Conservation (phyloP, 805 yeast species). For the Lipomyces spencermartinsiae region DNA sequence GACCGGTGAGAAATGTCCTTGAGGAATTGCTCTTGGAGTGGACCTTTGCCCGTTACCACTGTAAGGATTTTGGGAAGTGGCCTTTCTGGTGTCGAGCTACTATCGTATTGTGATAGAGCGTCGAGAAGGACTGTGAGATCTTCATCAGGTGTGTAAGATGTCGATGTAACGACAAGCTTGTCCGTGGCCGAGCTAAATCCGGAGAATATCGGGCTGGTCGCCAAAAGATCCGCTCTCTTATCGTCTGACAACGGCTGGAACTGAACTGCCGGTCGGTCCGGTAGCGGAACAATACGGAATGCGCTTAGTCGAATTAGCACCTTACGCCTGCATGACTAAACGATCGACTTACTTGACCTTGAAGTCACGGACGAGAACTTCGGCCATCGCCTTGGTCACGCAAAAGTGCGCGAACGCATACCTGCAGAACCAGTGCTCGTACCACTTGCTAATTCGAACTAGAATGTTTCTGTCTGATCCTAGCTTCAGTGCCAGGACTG, state of each 20-base stretch:
- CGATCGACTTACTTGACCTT: conserved; percentile 49
- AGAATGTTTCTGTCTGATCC: conserved; percentile 58
- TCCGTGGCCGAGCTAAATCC: conserved; percentile 52
- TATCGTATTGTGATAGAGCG: conserved; percentile 69
- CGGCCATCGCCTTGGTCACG: conserved; percentile 78
- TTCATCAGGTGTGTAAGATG: conserved; percentile 96
- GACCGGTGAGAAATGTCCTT: conserved; percentile 54
- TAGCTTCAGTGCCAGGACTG: conserved; percentile 74
- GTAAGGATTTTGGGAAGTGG: conserved; percentile 53
- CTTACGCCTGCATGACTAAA: neutral
- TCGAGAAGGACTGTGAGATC: conserved; percentile 74
- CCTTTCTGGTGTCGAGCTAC: conserved; percentile 23
- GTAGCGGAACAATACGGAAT: conserved; percentile 65
- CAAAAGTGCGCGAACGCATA: conserved; percentile 73
- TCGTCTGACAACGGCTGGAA: conserved; percentile 59
- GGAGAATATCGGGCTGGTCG: conserved; percentile 45
- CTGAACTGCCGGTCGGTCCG: conserved; percentile 82
- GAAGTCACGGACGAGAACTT: conserved; percentile 63
- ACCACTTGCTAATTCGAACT: conserved; percentile 62
- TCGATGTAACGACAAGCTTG: conserved; percentile 79
- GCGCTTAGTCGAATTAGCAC: conserved; percentile 27
- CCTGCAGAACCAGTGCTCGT: conserved; percentile 68
- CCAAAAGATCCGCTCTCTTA: conserved; percentile 46
- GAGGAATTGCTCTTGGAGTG: conserved; percentile 63
- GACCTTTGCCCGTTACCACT: conserved; percentile 98